These are phyloP conservation scores for Botrytis sinoallii DNA, from an alignment of 2,329 filamentous ascomycete genomes.

Conservation along the genomic window DNA sequence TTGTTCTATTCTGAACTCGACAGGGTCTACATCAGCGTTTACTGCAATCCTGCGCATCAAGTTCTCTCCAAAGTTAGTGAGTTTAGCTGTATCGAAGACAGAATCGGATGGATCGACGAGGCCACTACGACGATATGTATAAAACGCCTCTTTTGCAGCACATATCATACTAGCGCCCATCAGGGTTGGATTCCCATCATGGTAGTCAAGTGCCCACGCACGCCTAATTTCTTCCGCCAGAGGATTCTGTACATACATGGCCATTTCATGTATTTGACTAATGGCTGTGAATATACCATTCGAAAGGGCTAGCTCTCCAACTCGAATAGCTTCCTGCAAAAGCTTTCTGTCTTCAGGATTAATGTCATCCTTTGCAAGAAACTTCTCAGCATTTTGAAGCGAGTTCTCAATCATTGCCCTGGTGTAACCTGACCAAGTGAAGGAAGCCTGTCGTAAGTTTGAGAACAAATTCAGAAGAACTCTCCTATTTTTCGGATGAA, in stretches of 20 bases:
- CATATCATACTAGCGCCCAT: constrained; percentile 45
- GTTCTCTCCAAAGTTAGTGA: neutral
- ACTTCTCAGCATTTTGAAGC: constrained; percentile 63
- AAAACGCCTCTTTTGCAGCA: neutral
- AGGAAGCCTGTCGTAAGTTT: constrained; percentile 79
- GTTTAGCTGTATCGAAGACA: neutral
- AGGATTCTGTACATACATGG: constrained; percentile 60
- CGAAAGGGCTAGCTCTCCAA: constrained; percentile 56
- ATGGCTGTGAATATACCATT: constrained; percentile 66
- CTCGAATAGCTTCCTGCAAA: constrained; percentile 61
- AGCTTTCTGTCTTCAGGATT: constrained; percentile 57
- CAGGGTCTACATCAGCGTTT: neutral
- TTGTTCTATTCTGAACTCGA: constrained; percentile 24
- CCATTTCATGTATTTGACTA: constrained; percentile 72
- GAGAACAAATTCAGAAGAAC: constrained; percentile 65
- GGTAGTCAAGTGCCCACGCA: constrained; percentile 65
- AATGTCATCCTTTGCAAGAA: constrained; percentile 61
- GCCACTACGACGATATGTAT: constrained; percentile 18
- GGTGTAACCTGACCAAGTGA: constrained; percentile 76
- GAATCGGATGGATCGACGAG: neutral
- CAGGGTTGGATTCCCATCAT: constrained; percentile 46
- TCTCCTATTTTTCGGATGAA: constrained; percentile 70
- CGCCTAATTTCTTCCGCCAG: constrained; percentile 61
- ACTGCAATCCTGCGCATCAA: neutral
- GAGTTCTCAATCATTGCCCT: constrained; percentile 59